These are phyloP conservation scores for Wallacemonas sp. DNA, from an alignment of 208 protist species.

Conservation along the genomic window DNA sequence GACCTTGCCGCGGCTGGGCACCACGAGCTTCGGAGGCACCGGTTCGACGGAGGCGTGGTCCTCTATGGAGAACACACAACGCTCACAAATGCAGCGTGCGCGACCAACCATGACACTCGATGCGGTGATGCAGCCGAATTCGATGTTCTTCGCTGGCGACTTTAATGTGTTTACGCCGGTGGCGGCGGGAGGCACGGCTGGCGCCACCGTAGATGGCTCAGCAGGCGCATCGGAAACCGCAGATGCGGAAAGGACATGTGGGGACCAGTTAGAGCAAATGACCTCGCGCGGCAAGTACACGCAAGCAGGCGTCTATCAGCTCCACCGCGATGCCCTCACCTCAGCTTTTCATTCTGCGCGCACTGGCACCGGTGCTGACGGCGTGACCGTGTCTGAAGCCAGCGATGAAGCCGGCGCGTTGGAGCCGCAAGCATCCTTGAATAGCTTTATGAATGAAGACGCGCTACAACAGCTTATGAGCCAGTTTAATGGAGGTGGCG, in stretches of 20 bases:
- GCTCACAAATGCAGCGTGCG: background rate
- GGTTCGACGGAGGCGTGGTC: background rate
- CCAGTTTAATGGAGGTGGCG: background rate
- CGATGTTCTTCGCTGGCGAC: background rate
- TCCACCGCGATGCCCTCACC: background rate
- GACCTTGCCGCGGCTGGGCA: too few species aligned
- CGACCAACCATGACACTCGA: slow-evolving; percentile 7
- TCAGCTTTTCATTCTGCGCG: background rate
- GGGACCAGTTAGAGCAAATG: too few species aligned
- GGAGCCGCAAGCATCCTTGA: background rate
- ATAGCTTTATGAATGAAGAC: slow-evolving; percentile 11
- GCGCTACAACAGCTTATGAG: slow-evolving; percentile 10
- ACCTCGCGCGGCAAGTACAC: background rate
- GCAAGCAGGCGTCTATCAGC: too few species aligned
- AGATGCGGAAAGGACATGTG: background rate
- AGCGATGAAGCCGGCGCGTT: background rate
- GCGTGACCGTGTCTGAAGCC: background rate
- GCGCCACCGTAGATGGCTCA: background rate
- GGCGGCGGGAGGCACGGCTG: background rate
- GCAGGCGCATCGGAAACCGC: background rate
- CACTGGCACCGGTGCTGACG: background rate
- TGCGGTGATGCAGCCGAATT: background rate
- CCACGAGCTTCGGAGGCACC: background rate
- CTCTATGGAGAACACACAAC: background rate
- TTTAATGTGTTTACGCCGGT: slow-evolving; percentile 12